Percentiles rank a stretch among this genome's conserved stretches.
These are phyloP conservation scores for Penicillium capsulatum DNA, from an alignment of 2,329 filamentous ascomycete species.

Conservation along the genomic window DNA sequence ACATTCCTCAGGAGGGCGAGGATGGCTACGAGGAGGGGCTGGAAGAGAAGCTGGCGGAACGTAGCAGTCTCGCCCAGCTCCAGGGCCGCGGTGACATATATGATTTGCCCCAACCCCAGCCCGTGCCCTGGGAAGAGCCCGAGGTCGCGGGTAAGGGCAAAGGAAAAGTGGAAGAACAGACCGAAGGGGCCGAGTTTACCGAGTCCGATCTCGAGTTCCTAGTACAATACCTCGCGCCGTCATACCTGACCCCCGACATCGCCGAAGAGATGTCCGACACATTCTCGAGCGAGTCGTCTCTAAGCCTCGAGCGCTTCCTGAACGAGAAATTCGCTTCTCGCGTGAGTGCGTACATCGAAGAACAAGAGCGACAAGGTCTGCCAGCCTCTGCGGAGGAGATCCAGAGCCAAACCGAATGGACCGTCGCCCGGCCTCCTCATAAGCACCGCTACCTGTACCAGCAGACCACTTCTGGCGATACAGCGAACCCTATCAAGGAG, in stretches of 20 bases:
- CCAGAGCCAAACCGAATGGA: conserved; percentile 60
- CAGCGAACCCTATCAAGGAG: conserved; percentile 60
- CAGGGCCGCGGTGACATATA: conserved; percentile 89
- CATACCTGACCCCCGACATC: conserved; percentile 87
- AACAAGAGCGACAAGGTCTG: conserved; percentile 54
- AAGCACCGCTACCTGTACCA: conserved; percentile 92
- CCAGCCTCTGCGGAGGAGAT: conserved; percentile 50
- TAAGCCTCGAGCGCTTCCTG: conserved; percentile 75
- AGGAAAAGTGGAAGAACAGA: conserved; percentile 45
- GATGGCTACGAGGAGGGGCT: conserved; percentile 84
- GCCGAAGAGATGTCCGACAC: conserved; percentile 74
- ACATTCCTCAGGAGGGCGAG: conserved; percentile 92
- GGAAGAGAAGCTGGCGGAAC: conserved; percentile 81
- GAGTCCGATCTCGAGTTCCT: conserved; percentile 83
- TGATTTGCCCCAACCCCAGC: conserved; percentile 67
- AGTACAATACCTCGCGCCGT: conserved; percentile 82
- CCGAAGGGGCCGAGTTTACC: conserved; percentile 57
- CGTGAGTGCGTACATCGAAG: conserved; percentile 67
- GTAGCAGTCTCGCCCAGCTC: conserved; percentile 87
- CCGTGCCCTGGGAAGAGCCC: conserved; percentile 44
- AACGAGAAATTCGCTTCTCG: conserved; percentile 69
- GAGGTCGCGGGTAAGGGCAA: conserved; percentile 36
- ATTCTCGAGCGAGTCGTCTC: conserved; percentile 78
- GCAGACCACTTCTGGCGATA: conserved; percentile 45
- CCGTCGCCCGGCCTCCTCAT: conserved; percentile 80